Evolutionary conservation across 495 filamentous ascomycete species (phyloP).

Genomic region (Evernia prunastri): DNA sequence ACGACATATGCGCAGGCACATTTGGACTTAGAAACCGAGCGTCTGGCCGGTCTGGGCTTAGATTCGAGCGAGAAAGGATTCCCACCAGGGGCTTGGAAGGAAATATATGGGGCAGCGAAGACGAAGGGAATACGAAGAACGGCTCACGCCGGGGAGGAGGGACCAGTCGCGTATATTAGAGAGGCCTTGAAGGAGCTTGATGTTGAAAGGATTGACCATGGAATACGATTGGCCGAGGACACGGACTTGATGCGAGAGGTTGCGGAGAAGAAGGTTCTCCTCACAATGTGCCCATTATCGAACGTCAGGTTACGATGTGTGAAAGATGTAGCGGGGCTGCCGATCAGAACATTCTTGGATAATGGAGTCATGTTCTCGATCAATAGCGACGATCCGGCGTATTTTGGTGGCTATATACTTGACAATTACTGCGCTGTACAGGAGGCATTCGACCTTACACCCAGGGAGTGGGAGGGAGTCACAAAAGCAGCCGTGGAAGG

Average conservation of each 20-base stretch:
- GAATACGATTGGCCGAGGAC: conserved; percentile 59
- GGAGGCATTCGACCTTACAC: conserved; percentile 56
- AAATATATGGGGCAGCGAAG: conserved; percentile 50
- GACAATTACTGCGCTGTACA: conserved; percentile 73
- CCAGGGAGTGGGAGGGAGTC: conserved; percentile 60
- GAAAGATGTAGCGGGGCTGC: conserved; percentile 48
- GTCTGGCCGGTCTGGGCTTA: conserved; percentile 58
- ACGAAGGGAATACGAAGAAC: conserved; percentile 50
- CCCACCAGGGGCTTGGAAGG: conserved; percentile 57
- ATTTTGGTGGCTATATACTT: conserved; percentile 71
- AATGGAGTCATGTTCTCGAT: conserved; percentile 60
- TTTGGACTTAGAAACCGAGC: conserved; percentile 46
- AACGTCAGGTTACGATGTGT: conserved; percentile 63
- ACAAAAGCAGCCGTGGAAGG: conserved; percentile 55
- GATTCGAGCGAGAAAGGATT: conserved; percentile 58
- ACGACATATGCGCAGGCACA: conserved; percentile 44
- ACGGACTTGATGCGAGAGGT: conserved; percentile 51
- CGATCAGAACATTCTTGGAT: conserved; percentile 59
- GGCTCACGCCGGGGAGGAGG: conserved; percentile 72
- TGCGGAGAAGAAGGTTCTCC: conserved; percentile 47
- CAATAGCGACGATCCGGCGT: conserved; percentile 74
- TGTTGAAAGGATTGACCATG: conserved; percentile 64
- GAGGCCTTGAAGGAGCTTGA: conserved; percentile 53
- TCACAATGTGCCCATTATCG: conserved; percentile 68
- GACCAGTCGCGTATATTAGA: conserved; percentile 58